Conservation (phyloP, 1,284 basidiomycete species). For the Sporisorium graminicola region DNA sequence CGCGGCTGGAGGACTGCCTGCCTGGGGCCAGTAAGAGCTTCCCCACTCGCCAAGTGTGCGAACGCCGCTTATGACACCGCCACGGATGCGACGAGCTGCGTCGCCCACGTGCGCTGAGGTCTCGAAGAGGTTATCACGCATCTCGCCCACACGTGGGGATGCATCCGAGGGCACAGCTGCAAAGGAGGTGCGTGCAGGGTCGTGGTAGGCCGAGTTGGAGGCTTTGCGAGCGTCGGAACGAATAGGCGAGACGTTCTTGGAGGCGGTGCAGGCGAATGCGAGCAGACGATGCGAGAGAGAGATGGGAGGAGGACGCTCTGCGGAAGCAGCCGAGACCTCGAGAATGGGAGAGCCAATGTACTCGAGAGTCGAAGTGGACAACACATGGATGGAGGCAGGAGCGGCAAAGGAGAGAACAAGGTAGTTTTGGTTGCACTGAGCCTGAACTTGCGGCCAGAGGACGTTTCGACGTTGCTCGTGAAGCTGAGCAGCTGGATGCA, state of each 20-base stretch:
- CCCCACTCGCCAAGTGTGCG: constrained; percentile 51
- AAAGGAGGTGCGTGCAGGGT: constrained; percentile 10
- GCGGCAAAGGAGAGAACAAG: constrained; percentile 40
- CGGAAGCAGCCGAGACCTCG: constrained; percentile 13
- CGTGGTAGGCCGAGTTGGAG: constrained; percentile 17
- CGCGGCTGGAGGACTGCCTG: constrained; percentile 22
- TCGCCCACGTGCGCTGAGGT: constrained; percentile 47
- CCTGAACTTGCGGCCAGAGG: constrained; percentile 23
- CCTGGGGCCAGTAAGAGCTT: constrained; percentile 41
- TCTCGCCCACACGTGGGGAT: constrained; percentile 32
- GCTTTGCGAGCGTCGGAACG: constrained; percentile 24
- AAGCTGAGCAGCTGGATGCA: not conserved
- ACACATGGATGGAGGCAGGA: constrained; percentile 37
- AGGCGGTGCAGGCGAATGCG: constrained; percentile 24
- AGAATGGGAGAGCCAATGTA: constrained; percentile 25
- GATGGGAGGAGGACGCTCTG: constrained; percentile 20
- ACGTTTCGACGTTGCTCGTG: not conserved
- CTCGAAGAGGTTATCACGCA: constrained; percentile 50
- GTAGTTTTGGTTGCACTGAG: constrained; percentile 34
- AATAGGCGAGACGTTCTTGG: constrained; percentile 12
- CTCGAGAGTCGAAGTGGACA: constrained; percentile 28
- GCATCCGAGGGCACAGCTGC: constrained; percentile 7
- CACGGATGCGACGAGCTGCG: constrained; percentile 45
- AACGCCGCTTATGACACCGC: constrained; percentile 48
- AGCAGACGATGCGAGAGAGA: constrained; percentile 43